These are phyloP conservation scores for Parascedosporium putredinis DNA, from an alignment of 2,329 filamentous ascomycete species.

Conservation along the genomic window DNA sequence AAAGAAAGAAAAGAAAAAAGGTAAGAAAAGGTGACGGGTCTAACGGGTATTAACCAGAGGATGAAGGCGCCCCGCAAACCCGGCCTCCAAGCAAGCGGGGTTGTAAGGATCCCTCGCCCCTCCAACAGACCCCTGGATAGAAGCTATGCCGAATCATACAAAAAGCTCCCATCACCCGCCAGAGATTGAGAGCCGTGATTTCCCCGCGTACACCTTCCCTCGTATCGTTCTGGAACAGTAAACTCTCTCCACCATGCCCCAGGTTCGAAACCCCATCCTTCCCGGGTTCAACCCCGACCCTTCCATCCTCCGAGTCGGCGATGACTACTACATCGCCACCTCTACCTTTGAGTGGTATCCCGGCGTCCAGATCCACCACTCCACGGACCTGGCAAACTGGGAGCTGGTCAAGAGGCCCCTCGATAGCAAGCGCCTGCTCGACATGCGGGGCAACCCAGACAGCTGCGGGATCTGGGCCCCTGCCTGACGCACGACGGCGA, in stretches of 20 bases:
- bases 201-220: too few species aligned
- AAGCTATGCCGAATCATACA: too few species aligned
- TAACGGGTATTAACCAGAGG: too few species aligned
- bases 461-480: constrained; percentile 56
- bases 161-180: too few species aligned
- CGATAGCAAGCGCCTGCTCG: constrained; percentile 37
- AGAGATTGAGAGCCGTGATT: too few species aligned
- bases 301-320: constrained; percentile 39
- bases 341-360: constrained; percentile 47
- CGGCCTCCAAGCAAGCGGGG: too few species aligned
- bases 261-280: constrained; percentile 42
- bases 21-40: too few species aligned
- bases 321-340: constrained; percentile 45
- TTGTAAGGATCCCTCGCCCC: too few species aligned
- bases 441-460: constrained; percentile 49
- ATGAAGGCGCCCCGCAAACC: too few species aligned
- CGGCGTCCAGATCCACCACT: constrained; percentile 45
- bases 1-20: too few species aligned
- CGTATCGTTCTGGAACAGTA: too few species aligned
- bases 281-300: constrained; percentile 48
- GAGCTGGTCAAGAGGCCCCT: constrained; percentile 34
- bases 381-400: constrained; percentile 43
- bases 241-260: constrained; percentile 35
- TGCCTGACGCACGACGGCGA: constrained; percentile 51
- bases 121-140: too few species aligned